Conservation (phyloP, 441 rosid species). For the Euphorbia corollata region DNA sequence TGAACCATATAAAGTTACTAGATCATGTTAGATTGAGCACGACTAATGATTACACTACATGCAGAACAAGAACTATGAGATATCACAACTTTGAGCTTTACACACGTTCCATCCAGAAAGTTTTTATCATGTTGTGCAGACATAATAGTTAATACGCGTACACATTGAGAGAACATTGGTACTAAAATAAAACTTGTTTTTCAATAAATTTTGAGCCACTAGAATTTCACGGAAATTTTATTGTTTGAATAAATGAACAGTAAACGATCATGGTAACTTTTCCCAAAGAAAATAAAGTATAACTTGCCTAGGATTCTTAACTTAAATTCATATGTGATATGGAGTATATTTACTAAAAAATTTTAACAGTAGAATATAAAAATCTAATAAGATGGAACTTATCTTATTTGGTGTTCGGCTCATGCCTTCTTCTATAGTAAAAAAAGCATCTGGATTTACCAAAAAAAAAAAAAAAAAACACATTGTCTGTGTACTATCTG, state of each 20-base stretch:
- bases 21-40: background rate
- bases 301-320: no score
- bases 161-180: background rate
- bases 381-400: no score
- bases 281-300: background rate
- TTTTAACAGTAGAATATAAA: no score
- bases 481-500: background rate
- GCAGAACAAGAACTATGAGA: constrained; percentile 2
- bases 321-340: no score
- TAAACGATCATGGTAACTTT: background rate
- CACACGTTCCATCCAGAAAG: background rate
- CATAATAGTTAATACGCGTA: background rate
- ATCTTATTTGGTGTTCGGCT: no score
- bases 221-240: background rate
- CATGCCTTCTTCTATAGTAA: no score
- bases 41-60: background rate
- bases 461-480: no score
- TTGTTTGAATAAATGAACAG: background rate
- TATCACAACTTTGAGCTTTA: background rate
- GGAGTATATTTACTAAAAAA: no score
- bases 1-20: background rate
- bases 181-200: background rate
- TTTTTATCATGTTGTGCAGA: background rate
- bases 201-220: background rate
- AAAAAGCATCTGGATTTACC: no score